Evolutionary conservation across 2,329 filamentous ascomycete species (phyloP).

Genomic region (Alternaria ethzedia): DNA sequence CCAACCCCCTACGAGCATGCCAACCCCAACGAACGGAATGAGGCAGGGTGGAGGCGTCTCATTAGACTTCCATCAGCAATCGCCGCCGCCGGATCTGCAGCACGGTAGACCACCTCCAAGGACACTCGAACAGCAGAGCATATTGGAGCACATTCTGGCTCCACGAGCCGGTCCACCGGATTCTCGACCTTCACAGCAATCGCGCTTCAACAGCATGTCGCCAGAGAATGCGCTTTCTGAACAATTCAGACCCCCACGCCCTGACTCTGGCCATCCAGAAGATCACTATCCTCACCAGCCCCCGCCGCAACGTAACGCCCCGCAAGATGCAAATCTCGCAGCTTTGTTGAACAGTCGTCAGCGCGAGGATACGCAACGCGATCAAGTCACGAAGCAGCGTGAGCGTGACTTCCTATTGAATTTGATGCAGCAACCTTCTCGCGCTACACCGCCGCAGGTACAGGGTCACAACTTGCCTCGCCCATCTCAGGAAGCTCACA

Average conservation of each 20-base stretch:
- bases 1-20: slow-evolving; percentile 27
- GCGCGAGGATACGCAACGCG: slow-evolving; percentile 45
- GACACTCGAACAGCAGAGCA: slow-evolving; percentile 44
- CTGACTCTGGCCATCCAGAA: slow-evolving; percentile 38
- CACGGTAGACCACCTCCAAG: slow-evolving; percentile 32
- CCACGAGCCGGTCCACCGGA: slow-evolving; percentile 40
- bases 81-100: slow-evolving; percentile 37
- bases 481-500: slow-evolving; percentile 38
- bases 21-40: slow-evolving; percentile 34
- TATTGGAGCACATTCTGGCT: slow-evolving; percentile 46
- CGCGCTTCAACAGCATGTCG: slow-evolving; percentile 44
- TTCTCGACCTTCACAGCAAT: slow-evolving; percentile 36
- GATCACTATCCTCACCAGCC: slow-evolving; percentile 42
- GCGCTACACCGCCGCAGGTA: slow-evolving; percentile 42
- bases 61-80: slow-evolving; percentile 41
- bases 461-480: slow-evolving; percentile 45
- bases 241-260: slow-evolving; percentile 39
- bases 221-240: slow-evolving; percentile 41
- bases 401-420: slow-evolving; percentile 84
- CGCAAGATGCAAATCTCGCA: slow-evolving; percentile 43
- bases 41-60: slow-evolving; percentile 40
- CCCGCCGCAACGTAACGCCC: slow-evolving; percentile 37
- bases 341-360: slow-evolving; percentile 49
- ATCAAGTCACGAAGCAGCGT: slow-evolving; percentile 60
- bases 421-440: slow-evolving; percentile 71